Percentiles rank a stretch among this genome's conserved stretches.
Conservation (phyloP, 768 basidiomycete species). For the Omphalotus guepiniiformis region DNA sequence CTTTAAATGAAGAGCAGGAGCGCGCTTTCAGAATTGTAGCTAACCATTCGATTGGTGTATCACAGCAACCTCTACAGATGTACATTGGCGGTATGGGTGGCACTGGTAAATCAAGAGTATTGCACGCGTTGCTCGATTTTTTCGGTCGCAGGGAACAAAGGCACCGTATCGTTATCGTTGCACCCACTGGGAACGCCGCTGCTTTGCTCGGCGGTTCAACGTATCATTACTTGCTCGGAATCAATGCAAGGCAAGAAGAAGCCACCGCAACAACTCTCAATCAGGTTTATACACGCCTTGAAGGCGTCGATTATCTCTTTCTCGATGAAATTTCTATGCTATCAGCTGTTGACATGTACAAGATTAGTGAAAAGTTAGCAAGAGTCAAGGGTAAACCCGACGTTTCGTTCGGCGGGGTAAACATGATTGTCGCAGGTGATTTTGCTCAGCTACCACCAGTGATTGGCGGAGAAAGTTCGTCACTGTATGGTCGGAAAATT, state of each 20-base stretch:
- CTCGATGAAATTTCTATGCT: slow-evolving; percentile 42
- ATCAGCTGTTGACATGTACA: slow-evolving; percentile 26
- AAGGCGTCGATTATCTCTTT: slow-evolving; percentile 25
- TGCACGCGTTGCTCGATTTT: slow-evolving; percentile 20
- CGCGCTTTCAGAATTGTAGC: slow-evolving; percentile 27
- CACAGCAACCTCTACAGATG: slow-evolving; percentile 23
- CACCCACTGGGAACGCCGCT: slow-evolving; percentile 16
- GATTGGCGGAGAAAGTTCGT: slow-evolving; percentile 6
- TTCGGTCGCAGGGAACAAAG: slow-evolving; percentile 15
- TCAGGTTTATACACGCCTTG: background rate
- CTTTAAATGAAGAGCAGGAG: slow-evolving; percentile 26
- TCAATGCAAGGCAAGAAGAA: slow-evolving; percentile 2
- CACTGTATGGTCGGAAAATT: slow-evolving; percentile 11
- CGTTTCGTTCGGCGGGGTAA: slow-evolving; percentile 30
- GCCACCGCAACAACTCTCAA: background rate
- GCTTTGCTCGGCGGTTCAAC: slow-evolving; percentile 14
- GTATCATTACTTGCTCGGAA: slow-evolving; percentile 12
- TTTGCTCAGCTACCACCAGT: slow-evolving; percentile 32
- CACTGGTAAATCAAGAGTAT: slow-evolving; percentile 29
- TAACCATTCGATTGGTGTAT: slow-evolving; percentile 16
- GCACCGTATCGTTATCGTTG: slow-evolving; percentile 13
- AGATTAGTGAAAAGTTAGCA: slow-evolving; percentile 24
- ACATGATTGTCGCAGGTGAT: slow-evolving; percentile 34
- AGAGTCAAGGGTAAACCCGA: slow-evolving; percentile 13
- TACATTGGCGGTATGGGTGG: slow-evolving; percentile 31